Conservation (phyloP, 139 green algal genomes). For the Yamagishiella unicocca region DNA sequence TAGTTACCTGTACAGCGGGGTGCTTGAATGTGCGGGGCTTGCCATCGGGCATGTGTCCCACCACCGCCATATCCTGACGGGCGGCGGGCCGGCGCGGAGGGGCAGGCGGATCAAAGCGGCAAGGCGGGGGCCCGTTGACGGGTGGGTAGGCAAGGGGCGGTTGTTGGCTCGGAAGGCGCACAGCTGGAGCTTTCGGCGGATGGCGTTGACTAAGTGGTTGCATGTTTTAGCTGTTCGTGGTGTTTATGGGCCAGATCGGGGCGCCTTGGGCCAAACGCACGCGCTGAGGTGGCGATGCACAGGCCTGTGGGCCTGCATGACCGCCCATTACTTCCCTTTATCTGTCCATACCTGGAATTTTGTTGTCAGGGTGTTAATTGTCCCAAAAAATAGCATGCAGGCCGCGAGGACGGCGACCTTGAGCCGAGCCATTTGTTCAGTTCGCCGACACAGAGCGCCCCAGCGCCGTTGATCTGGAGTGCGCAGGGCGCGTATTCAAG, state of each 20-base stretch:
- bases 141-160: too few relatives aligned
- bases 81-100: background rate
- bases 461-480: background rate
- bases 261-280: too few relatives aligned
- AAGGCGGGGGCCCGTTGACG: too few relatives aligned
- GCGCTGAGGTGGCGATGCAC: too few relatives aligned
- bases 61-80: constrained; percentile 76
- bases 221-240: too few relatives aligned
- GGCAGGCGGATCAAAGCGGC: background rate
- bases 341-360: constrained; percentile 89
- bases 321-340: too few relatives aligned
- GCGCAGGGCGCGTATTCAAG: background rate
- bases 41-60: constrained; percentile 61
- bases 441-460: background rate
- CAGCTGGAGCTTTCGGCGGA: too few relatives aligned
- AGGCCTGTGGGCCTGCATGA: too few relatives aligned
- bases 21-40: constrained; percentile 77
- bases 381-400: constrained; percentile 75
- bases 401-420: constrained; percentile 54
- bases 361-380: constrained; percentile 88
- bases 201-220: too few relatives aligned
- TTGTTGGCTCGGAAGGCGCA: too few relatives aligned
- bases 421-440: constrained; percentile 10
- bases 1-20: constrained; percentile 76
- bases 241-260: too few relatives aligned